A percentile compares a stretch with the other conserved stretches of the same genome.
These are phyloP conservation scores for Hericium rajendrae DNA, from an alignment of 768 basidiomycete species.

Conservation along the genomic window DNA sequence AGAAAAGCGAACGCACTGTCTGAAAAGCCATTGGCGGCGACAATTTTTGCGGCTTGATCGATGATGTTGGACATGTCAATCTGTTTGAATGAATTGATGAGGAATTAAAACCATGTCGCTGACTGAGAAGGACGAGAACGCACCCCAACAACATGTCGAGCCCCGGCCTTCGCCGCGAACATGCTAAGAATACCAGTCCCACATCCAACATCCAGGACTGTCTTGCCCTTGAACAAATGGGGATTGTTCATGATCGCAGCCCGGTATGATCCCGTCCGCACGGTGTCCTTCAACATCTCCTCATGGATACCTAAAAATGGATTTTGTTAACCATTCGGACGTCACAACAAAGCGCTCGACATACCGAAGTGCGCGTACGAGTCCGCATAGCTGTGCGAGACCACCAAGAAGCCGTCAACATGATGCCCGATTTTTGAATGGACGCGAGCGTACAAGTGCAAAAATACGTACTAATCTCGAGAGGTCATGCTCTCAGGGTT, in stretches of 20 bases:
- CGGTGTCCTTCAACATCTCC: conserved; percentile 97
- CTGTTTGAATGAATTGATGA: conserved; percentile 27
- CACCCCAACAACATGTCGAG: conserved; percentile 88
- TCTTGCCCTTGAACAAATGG: conserved; percentile 94
- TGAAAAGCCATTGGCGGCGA: conserved; percentile 93
- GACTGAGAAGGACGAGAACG: conserved; percentile 20
- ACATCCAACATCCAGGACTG: conserved; percentile 95
- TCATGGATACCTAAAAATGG: conserved; percentile 77
- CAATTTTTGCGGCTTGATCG: conserved; percentile 96
- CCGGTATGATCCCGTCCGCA: conserved; percentile 93
- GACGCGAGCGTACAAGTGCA: not conserved
- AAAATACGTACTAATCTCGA: conserved; percentile 66
- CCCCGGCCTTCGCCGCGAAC: conserved; percentile 96
- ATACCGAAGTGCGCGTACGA: conserved; percentile 92
- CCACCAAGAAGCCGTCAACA: not conserved
- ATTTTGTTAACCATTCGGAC: not conserved
- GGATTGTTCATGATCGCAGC: conserved; percentile 89
- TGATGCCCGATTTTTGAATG: not conserved
- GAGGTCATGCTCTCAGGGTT: conserved; percentile 53
- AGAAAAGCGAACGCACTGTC: conserved; percentile 53
- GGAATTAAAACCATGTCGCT: not conserved
- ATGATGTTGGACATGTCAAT: conserved; percentile 99
- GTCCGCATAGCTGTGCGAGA: conserved; percentile 70
- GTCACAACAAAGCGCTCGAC: conserved; percentile 12
- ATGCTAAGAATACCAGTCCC: conserved; percentile 97